These are phyloP conservation scores for Dendrobium nobile DNA, from an alignment of 106 monocot species.

Conservation along the genomic window DNA sequence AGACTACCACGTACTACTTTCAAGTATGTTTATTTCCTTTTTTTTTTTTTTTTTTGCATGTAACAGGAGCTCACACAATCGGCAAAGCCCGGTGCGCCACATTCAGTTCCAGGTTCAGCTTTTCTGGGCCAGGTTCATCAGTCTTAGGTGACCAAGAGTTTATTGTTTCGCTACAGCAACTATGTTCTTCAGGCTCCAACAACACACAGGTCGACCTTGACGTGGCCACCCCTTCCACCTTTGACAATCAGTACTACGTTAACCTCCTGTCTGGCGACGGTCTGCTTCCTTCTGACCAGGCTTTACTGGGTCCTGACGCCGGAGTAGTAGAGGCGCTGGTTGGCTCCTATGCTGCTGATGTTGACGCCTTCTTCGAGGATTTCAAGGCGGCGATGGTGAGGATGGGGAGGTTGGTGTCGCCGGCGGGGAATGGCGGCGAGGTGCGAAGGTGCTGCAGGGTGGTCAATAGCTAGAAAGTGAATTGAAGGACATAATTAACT, in stretches of 20 bases:
- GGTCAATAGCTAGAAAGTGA: slow-evolving; percentile 20
- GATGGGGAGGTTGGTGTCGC: slow-evolving; percentile 59
- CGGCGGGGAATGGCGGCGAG: slow-evolving; percentile 30
- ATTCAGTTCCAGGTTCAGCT: slow-evolving; percentile 55
- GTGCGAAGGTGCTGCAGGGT: slow-evolving; percentile 64
- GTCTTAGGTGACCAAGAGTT: slow-evolving; percentile 27
- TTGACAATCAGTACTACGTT: slow-evolving; percentile 93
- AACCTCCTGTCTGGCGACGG: slow-evolving; percentile 75
- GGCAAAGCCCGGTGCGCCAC: slow-evolving; percentile 74
- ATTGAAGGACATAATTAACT: background rate
- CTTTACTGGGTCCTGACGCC: slow-evolving; percentile 17
- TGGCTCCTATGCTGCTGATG: slow-evolving; percentile 44
- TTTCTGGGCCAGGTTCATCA: background rate
- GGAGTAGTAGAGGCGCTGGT: slow-evolving; percentile 32
- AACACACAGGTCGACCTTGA: slow-evolving; percentile 57
- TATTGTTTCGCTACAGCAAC: slow-evolving; percentile 64
- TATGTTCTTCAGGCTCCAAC: slow-evolving; percentile 48
- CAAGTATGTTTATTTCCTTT: background rate
- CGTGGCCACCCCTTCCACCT: slow-evolving; percentile 56
- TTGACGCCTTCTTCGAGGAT: slow-evolving; percentile 54
- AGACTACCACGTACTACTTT: background rate
- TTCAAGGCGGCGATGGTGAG: slow-evolving; percentile 62
- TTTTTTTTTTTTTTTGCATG: background rate
- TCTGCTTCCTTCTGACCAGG: slow-evolving; percentile 71
- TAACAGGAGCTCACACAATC: slow-evolving; percentile 79